phyloP scores from a whole-genome alignment of 192 early-diverging fungal genomes.

The Thamnidium elegans region DNA sequence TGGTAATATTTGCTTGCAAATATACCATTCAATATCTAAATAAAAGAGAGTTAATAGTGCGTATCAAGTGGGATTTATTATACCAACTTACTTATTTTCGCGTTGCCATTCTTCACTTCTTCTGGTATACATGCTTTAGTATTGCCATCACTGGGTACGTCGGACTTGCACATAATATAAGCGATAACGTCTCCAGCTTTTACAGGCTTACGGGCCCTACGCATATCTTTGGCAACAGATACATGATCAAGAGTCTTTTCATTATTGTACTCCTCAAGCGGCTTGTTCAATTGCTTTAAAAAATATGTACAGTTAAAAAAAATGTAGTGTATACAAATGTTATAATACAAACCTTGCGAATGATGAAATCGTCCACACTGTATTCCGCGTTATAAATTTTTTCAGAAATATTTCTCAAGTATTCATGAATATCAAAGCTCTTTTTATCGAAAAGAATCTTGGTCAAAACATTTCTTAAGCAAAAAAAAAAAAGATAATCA shows the following conservation, averaged over 20 bases:
- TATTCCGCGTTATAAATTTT: constrained; percentile 65
- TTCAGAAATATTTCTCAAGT: constrained; percentile 65
- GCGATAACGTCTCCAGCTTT: constrained; percentile 86
- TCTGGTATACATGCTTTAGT: constrained; percentile 77
- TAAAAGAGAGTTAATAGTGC: background rate
- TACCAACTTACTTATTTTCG: constrained; percentile 38
- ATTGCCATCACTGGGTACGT: constrained; percentile 48
- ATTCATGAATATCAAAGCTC: constrained; percentile 72
- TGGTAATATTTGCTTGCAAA: constrained; percentile 88
- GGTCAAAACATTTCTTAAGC: constrained; percentile 58
- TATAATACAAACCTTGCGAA: constrained; percentile 71
- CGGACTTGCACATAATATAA: constrained; percentile 75
- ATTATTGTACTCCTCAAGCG: constrained; percentile 88
- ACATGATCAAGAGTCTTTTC: constrained; percentile 87
- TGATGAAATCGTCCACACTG: constrained; percentile 82
- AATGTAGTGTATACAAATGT: background rate
- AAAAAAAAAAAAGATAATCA: background rate
- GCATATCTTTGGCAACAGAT: constrained; percentile 83
- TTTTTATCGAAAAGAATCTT: constrained; percentile 51
- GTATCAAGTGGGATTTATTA: background rate
- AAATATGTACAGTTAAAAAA: background rate
- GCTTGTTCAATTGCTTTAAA: constrained; percentile 77
- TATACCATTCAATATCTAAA: constrained; percentile 85
- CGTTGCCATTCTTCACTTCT: constrained; percentile 63
- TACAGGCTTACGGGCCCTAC: constrained; percentile 57